Evolutionary conservation across 305 asterid species (phyloP).

Genomic region (Fraxinus baroniana): DNA sequence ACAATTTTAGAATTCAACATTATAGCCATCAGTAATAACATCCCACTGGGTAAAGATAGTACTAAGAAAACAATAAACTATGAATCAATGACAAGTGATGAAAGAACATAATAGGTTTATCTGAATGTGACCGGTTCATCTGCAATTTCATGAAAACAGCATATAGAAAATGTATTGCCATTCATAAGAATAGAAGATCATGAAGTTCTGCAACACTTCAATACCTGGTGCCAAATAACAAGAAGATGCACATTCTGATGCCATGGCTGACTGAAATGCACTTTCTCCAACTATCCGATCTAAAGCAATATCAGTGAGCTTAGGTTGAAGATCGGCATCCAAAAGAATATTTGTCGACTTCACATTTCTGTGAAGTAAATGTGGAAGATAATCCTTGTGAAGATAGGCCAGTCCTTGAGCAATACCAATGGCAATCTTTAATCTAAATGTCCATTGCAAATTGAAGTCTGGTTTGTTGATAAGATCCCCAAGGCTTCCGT

Average conservation of each 20-base stretch:
- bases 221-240: constrained; percentile 84
- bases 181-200: neutral
- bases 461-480: constrained; percentile 40
- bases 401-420: constrained; percentile 86
- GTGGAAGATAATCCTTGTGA: constrained; percentile 72
- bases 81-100: neutral
- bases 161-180: neutral
- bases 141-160: neutral
- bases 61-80: neutral
- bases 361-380: constrained; percentile 66
- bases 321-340: constrained; percentile 71
- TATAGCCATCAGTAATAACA: neutral
- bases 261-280: constrained; percentile 46
- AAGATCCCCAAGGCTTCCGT: constrained; percentile 77
- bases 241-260: constrained; percentile 51
- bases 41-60: neutral
- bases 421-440: constrained; percentile 68
- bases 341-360: constrained; percentile 73
- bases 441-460: constrained; percentile 60
- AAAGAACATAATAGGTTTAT: neutral
- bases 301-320: constrained; percentile 65
- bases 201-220: neutral
- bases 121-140: neutral
- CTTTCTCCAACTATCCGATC: constrained; percentile 63
- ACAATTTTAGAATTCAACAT: neutral